Conservation (phyloP, 1,284 basidiomycete species). For the Melampsora americana region DNA sequence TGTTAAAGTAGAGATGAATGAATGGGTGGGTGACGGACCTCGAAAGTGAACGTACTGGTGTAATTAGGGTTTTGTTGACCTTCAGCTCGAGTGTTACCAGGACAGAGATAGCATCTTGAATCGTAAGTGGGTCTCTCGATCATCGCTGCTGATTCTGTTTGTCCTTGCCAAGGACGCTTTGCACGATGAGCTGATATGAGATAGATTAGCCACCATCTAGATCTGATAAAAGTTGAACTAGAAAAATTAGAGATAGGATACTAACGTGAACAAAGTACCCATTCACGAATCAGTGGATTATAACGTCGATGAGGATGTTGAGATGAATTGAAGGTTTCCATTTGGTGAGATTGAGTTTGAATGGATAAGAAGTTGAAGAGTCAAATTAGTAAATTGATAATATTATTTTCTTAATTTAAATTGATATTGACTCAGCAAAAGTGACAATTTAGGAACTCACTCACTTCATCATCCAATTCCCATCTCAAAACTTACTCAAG, state of each 20-base stretch:
- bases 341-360: background rate
- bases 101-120: constrained; percentile 81
- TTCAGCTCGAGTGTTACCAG: constrained; percentile 75
- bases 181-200: constrained; percentile 55
- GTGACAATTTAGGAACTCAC: too few species aligned
- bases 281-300: constrained; percentile 56
- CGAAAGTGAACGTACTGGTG: constrained; percentile 61
- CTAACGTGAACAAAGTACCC: constrained; percentile 62
- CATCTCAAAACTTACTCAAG: background rate
- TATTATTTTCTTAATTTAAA: too few species aligned
- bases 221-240: constrained; percentile 67
- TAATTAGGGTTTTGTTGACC: constrained; percentile 72
- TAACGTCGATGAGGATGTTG: constrained; percentile 39
- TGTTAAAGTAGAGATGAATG: background rate
- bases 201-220: constrained; percentile 56
- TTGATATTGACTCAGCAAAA: too few species aligned
- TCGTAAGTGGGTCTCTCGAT: constrained; percentile 66
- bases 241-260: constrained; percentile 4
- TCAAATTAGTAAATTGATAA: background rate
- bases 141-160: constrained; percentile 66
- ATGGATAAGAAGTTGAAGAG: background rate
- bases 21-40: constrained; percentile 55
- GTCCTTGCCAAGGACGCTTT: constrained; percentile 78
- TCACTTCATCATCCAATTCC: background rate
- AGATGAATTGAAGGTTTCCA: constrained; percentile 23